phyloP scores from a whole-genome alignment of 1,139 yeast species.

The Taphrina wiesneri region DNA sequence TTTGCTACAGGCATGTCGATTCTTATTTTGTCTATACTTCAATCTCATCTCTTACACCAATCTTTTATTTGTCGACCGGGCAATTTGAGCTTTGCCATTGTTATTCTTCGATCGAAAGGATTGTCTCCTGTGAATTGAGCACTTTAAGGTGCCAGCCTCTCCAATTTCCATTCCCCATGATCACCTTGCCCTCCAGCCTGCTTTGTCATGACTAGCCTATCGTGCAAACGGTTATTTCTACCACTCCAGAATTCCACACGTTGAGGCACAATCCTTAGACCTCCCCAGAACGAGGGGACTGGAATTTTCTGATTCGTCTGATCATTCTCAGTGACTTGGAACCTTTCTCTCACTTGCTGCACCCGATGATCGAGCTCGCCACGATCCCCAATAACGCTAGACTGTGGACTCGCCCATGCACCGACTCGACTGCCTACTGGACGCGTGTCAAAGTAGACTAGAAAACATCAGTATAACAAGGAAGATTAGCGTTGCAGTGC shows the following conservation, averaged over 20 bases:
- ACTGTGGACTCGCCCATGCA: constrained; percentile 96
- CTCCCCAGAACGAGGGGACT: constrained; percentile 96
- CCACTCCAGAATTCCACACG: constrained; percentile 99
- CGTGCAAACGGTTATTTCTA: constrained; percentile 83
- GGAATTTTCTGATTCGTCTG: constrained; percentile 62
- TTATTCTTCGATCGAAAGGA: neutral
- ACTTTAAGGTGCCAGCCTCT: constrained; percentile 1
- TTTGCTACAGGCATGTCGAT: neutral
- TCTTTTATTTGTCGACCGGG: neutral
- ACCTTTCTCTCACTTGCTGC: constrained; percentile 56
- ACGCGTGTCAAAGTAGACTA: constrained; percentile 72
- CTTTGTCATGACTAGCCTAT: constrained; percentile 43
- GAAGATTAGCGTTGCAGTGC: neutral
- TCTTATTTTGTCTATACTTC: neutral
- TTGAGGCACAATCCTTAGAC: constrained; percentile 78
- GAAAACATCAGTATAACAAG: neutral
- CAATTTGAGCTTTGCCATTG: no score
- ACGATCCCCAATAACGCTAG: constrained; percentile 59
- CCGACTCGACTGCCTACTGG: constrained; percentile 93
- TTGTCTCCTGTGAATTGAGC: neutral
- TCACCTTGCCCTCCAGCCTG: neutral
- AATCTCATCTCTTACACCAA: neutral
- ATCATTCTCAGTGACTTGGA: constrained; percentile 42
- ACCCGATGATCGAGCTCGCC: constrained; percentile 60
- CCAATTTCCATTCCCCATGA: neutral